Conservation (phyloP, 345 rosid species). For the Streptanthus diversifolius region DNA sequence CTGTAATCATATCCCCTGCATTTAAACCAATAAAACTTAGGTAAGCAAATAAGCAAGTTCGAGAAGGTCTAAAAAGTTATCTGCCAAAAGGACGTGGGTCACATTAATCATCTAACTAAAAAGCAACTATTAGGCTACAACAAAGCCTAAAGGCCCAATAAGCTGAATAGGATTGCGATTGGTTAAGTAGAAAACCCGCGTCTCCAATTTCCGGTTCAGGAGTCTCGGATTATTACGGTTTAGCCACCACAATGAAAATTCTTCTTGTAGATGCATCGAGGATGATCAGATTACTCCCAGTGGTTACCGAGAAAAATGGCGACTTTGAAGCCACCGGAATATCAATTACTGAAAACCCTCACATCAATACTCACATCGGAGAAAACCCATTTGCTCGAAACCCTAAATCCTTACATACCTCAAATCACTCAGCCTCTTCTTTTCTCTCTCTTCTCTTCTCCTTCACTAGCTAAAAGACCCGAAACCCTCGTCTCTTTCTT, state of each 20-base stretch:
- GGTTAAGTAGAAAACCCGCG: neutral
- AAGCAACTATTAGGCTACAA: too few relatives aligned
- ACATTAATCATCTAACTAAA: too few relatives aligned
- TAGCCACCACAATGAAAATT: neutral
- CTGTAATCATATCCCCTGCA: too few relatives aligned
- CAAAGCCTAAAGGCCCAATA: too few relatives aligned
- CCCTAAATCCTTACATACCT: conserved; percentile 49
- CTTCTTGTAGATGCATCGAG: neutral
- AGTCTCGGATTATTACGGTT: neutral
- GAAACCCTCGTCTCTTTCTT: conserved; percentile 57
- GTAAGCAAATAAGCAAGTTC: too few relatives aligned
- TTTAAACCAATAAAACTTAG: too few relatives aligned
- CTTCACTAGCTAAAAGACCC: conserved; percentile 42
- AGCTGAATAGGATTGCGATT: neutral
- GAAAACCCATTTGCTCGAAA: conserved; percentile 31
- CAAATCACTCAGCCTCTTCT: conserved; percentile 52
- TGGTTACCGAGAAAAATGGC: conserved; percentile 26
- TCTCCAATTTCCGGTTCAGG: neutral
- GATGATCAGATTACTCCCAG: neutral
- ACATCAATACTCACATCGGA: conserved; percentile 42
- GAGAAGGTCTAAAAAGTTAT: too few relatives aligned
- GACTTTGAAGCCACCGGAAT: conserved; percentile 27
- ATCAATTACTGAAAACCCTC: conserved; percentile 41
- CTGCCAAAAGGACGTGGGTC: too few relatives aligned
- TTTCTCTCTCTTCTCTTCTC: conserved; percentile 50